Evolutionary conservation across 148 eudicot genomes (phyloP).

Genomic region (Talinum fruticosum): DNA sequence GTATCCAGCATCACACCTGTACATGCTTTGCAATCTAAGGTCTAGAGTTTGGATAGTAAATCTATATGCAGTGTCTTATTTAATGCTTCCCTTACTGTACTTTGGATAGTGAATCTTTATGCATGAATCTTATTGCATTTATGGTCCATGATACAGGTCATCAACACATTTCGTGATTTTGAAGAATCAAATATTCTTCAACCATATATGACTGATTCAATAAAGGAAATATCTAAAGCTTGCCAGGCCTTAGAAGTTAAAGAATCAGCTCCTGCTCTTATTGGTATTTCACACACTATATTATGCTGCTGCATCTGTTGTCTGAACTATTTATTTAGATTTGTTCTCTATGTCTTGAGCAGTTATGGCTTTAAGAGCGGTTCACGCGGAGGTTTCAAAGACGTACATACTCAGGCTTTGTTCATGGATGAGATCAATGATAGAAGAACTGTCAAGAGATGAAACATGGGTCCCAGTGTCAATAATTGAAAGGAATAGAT

Average conservation of each 20-base stretch:
- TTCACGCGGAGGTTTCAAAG: conserved; percentile 83
- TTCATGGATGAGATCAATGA: conserved; percentile 90
- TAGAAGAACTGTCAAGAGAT: conserved; percentile 69
- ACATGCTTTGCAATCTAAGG: background rate
- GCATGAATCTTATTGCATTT: conserved; percentile 7
- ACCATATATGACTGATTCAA: conserved; percentile 78
- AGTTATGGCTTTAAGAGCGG: conserved; percentile 72
- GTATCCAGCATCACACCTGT: background rate
- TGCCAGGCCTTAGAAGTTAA: conserved; percentile 88
- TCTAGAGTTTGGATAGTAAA: background rate
- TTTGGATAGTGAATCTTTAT: background rate
- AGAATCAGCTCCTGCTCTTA: conserved; percentile 84
- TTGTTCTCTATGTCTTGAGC: conserved; percentile 29
- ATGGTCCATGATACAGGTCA: conserved; percentile 55
- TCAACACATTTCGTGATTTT: conserved; percentile 69
- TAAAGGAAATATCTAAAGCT: conserved; percentile 78
- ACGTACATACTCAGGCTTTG: conserved; percentile 82
- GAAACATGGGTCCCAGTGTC: conserved; percentile 94
- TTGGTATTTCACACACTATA: conserved; percentile 43
- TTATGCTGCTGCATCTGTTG: conserved; percentile 12
- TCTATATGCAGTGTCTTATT: background rate
- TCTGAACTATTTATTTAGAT: conserved; percentile 20
- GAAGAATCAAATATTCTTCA: conserved; percentile 83
- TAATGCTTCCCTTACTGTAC: background rate
- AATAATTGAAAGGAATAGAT: conserved; percentile 84